phyloP scores from a whole-genome alignment of 371 early-diverging fungal genomes.

The Syncephalastrum monosporum region DNA sequence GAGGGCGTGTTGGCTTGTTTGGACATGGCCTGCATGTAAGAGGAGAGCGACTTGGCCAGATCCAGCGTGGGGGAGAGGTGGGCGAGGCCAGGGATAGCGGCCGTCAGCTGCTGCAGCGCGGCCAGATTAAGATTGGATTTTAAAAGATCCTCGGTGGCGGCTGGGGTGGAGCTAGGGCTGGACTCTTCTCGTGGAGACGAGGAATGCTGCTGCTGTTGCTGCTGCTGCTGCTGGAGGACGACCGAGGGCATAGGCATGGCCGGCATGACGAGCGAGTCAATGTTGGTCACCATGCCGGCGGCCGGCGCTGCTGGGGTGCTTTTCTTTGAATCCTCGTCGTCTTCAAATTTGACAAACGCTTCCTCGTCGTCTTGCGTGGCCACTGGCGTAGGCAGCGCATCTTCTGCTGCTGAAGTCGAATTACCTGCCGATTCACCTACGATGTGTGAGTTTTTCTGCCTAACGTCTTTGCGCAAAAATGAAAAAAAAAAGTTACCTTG shows the following conservation, averaged over 20 bases:
- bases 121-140: slow-evolving; percentile 42
- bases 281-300: slow-evolving; percentile 1
- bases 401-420: background rate
- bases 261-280: slow-evolving; percentile 1
- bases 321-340: slow-evolving; percentile 34
- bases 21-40: slow-evolving; percentile 38
- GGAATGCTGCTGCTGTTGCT: slow-evolving; percentile 6
- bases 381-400: background rate
- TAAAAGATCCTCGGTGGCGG: slow-evolving; percentile 25
- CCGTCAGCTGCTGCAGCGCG: slow-evolving; percentile 43
- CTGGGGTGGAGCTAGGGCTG: background rate
- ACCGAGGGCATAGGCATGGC: slow-evolving; percentile 3
- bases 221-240: slow-evolving; percentile 4
- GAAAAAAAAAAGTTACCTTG: background rate
- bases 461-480: too few species aligned
- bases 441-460: too few species aligned
- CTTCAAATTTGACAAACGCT: slow-evolving; percentile 50
- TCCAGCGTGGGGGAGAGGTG: slow-evolving; percentile 39
- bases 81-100: slow-evolving; percentile 35
- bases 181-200: too few species aligned
- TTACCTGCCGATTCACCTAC: background rate
- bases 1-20: slow-evolving; percentile 11
- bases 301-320: background rate
- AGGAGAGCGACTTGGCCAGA: slow-evolving; percentile 34
- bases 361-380: slow-evolving; percentile 25